Evolutionary conservation across 108 stramenopile genomes (phyloP).

Genomic region (Parietichytrium sp.): DNA sequence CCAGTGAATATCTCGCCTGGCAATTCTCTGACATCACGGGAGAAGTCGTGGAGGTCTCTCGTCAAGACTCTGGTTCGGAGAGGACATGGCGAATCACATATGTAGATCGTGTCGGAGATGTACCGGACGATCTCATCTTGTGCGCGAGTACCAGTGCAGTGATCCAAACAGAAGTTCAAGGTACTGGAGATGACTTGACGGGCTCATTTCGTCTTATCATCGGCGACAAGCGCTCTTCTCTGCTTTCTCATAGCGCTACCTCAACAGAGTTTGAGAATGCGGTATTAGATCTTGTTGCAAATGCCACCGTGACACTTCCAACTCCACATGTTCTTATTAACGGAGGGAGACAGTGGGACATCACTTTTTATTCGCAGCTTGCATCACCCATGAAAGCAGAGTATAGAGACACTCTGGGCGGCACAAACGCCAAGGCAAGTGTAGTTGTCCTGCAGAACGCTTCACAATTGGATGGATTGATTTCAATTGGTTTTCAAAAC

Average conservation of each 20-base stretch:
- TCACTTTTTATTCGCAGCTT: not conserved
- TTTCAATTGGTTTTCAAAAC: not conserved
- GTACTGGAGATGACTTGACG: not conserved
- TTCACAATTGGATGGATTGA: not conserved
- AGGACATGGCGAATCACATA: not conserved
- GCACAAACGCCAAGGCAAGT: slow-evolving; percentile 9
- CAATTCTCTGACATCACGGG: too few relatives aligned
- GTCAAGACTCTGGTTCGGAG: not conserved
- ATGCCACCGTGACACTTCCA: too few relatives aligned
- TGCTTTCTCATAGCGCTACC: not conserved
- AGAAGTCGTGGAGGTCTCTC: not conserved
- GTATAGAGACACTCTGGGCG: not conserved
- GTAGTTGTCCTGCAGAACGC: too few relatives aligned
- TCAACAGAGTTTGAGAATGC: not conserved
- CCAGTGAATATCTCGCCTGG: too few relatives aligned
- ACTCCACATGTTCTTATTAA: not conserved
- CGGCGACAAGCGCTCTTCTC: not conserved
- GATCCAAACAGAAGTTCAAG: not conserved
- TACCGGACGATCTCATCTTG: not conserved
- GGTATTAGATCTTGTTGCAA: not conserved
- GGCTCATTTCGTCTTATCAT: not conserved
- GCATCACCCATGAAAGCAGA: not conserved
- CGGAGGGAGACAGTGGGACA: not conserved
- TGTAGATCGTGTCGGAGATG: not conserved
- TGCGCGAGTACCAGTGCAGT: not conserved